A percentile compares a stretch with the other conserved stretches of the same genome.
Evolutionary conservation across 345 rosid species (phyloP).

Genomic region (Arabis alpina): DNA sequence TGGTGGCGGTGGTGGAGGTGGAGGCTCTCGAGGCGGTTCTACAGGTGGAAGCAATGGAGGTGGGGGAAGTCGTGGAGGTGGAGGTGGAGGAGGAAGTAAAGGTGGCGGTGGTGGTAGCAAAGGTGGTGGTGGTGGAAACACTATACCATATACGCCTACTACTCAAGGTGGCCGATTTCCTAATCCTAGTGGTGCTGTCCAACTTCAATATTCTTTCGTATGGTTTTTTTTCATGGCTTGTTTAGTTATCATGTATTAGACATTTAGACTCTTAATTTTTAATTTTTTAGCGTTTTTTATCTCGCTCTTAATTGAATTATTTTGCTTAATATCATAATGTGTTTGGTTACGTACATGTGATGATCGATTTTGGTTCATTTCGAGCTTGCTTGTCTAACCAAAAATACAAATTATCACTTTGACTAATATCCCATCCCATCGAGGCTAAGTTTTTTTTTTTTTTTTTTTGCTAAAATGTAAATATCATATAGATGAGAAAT

Average conservation of each 20-base stretch:
- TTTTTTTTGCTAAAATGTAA: too few species aligned
- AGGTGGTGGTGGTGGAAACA: conserved; percentile 6
- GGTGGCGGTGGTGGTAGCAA: background rate
- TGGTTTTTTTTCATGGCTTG: background rate
- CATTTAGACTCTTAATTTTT: background rate
- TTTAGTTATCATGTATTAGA: conserved; percentile 17
- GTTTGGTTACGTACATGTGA: background rate
- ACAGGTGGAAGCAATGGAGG: conserved; percentile 32
- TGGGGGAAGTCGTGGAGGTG: conserved; percentile 2
- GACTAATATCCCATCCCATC: too few species aligned
- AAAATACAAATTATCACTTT: too few species aligned
- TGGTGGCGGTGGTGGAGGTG: conserved; percentile 28
- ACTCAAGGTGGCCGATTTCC: conserved; percentile 18
- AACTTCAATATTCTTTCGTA: conserved; percentile 26
- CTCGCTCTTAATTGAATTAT: too few species aligned
- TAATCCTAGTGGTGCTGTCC: conserved; percentile 11
- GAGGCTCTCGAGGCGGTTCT: conserved; percentile 33
- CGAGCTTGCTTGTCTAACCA: too few species aligned
- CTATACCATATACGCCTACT: background rate
- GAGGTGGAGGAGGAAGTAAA: conserved; percentile 12
- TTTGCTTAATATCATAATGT: too few species aligned
- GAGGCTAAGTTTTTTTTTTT: too few species aligned
- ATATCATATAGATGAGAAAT: too few species aligned
- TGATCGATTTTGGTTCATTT: too few species aligned
- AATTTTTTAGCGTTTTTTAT: background rate